Conservation (phyloP, 495 filamentous ascomycete genomes). For the Talaromyces ruber region DNA sequence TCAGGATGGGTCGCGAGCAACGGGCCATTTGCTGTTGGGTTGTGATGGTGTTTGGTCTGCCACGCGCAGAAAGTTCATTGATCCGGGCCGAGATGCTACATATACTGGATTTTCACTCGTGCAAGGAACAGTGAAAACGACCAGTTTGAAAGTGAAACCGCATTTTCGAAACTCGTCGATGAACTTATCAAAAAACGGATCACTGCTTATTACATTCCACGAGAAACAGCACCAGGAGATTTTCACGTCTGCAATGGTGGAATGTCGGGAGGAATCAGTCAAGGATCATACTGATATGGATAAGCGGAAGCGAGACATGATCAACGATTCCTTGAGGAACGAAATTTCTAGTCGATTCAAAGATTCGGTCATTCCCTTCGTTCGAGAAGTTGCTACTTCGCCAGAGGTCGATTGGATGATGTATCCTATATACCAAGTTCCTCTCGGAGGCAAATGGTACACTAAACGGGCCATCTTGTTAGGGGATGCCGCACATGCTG, state of each 20-base stretch:
- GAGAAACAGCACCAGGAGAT: slow-evolving; percentile 34
- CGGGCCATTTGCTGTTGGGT: slow-evolving; percentile 47
- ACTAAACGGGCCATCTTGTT: slow-evolving; percentile 41
- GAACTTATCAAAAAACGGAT: slow-evolving; percentile 44
- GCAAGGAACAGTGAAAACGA: slow-evolving; percentile 35
- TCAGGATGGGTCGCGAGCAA: slow-evolving; percentile 35
- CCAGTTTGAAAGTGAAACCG: background rate
- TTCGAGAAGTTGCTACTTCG: slow-evolving; percentile 34
- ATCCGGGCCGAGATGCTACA: slow-evolving; percentile 34
- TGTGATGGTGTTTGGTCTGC: slow-evolving; percentile 59
- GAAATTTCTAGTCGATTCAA: slow-evolving; percentile 39
- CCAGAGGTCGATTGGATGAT: slow-evolving; percentile 41
- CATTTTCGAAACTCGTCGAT: slow-evolving; percentile 38
- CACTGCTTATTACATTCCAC: slow-evolving; percentile 43
- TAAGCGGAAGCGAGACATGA: slow-evolving; percentile 13
- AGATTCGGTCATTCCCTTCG: slow-evolving; percentile 33
- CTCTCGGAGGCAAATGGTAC: slow-evolving; percentile 40
- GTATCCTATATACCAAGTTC: slow-evolving; percentile 52
- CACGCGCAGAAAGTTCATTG: slow-evolving; percentile 43
- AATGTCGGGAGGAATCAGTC: slow-evolving; percentile 34
- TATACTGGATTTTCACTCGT: slow-evolving; percentile 50
- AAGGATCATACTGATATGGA: slow-evolving; percentile 28
- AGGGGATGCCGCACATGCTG: slow-evolving; percentile 54
- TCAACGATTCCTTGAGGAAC: slow-evolving; percentile 20
- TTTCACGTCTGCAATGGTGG: slow-evolving; percentile 48